Conservation (phyloP, 257 asterid species). For the Ajuga chamaepitys region DNA sequence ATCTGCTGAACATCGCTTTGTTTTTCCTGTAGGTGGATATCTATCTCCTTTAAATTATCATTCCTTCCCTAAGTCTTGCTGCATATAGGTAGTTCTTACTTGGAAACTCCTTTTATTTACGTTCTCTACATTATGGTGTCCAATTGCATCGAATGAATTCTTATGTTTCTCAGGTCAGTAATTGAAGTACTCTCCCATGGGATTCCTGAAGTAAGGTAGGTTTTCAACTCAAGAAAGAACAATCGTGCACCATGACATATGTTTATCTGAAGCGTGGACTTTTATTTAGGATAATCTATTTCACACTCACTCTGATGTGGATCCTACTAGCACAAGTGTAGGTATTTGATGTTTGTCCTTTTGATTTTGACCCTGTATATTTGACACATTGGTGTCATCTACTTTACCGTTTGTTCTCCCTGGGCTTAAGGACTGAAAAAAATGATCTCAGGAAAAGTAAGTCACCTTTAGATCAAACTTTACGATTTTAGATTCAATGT, state of each 20-base stretch:
- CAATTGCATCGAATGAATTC: slow-evolving; percentile 6
- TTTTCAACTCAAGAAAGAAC: slow-evolving; percentile 7
- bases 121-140: slow-evolving; percentile 1
- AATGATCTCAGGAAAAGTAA: neutral
- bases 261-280: neutral
- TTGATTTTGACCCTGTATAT: neutral
- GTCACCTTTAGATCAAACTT: neutral
- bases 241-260: neutral
- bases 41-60: slow-evolving; percentile 93
- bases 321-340: neutral
- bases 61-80: slow-evolving; percentile 97
- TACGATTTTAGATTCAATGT: neutral
- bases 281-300: slow-evolving; percentile 2
- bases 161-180: slow-evolving; percentile 65
- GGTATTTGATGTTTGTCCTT: neutral
- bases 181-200: slow-evolving; percentile 98
- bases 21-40: slow-evolving; percentile 71
- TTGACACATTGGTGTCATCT: neutral
- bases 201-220: slow-evolving; percentile 96
- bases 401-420: neutral
- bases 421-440: neutral
- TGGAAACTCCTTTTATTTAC: slow-evolving; percentile 13
- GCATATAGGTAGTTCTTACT: slow-evolving; percentile 86
- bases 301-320: neutral
- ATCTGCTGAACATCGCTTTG: no score